Base-by-base conservation (phyloP, 2,329 filamentous ascomycete species). In the Whalleya microplaca region DNA sequence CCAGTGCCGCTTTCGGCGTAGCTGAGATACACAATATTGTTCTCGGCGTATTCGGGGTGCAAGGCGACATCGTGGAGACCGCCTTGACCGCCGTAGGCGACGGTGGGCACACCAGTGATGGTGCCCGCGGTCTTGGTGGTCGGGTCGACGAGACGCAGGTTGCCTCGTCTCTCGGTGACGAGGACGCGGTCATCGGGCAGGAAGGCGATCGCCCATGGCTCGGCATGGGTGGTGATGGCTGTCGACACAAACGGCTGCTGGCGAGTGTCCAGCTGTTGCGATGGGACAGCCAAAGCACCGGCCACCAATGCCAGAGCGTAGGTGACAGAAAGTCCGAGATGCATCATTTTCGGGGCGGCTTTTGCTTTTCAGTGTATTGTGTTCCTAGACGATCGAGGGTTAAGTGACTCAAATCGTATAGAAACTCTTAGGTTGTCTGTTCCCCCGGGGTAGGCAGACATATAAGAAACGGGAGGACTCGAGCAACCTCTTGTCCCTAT, bases 121-220 rank as follows among this genome's bases (percentile, higher is more conserved):
- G 64, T 58, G 45, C 68, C 64, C 62, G 57, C 65, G 59, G 65
- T 2, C 53, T 67, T 68, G 56, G 64, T 63, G 55, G 52, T 45
- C 53, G 69, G 69, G 64, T 72, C 64, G 58, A 72, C 64, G 53
- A 72, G 65, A 52, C 27, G 29, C 53, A 72, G 61, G 55, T 65
- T 66, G 56, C 70, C 70, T 55, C 61, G 59, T 59, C 63, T 69
- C 61, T 72, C 70, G 55, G 64, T 72, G 61, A 72, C 67, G 63
- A 72, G 64, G 58, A 72, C 51, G 42, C 66, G 67, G 48, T 68
- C 56, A 56, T 72, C 69, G 27, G 70, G 69, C 51, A 72, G 64
- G 66, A 72, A 71, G 56, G 70, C 70, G 50, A 72, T 29, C 41
- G 70, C 65, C 70, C 68, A 71, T 53, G 64, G 64, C 61, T 71